Conservation (phyloP, 345 rosid species). For the Arabis hirsuta region DNA sequence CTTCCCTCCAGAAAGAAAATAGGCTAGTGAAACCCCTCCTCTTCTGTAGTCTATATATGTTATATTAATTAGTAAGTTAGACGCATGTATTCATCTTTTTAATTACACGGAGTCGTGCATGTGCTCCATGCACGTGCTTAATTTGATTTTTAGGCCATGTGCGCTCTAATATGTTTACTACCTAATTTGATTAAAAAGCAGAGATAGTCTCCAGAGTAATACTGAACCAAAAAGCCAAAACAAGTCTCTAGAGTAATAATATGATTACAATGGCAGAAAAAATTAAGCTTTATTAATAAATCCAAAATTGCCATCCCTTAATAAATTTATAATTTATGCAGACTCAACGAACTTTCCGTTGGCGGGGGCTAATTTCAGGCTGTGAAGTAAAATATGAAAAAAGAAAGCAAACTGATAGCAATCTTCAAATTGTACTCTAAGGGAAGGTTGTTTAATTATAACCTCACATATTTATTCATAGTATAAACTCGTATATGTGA, state of each 20-base stretch:
- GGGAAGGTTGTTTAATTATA: no score
- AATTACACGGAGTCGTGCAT: conserved; percentile 25
- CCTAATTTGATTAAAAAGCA: conserved; percentile 4
- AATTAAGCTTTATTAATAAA: not conserved
- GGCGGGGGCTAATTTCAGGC: not conserved
- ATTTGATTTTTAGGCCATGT: conserved; percentile 17
- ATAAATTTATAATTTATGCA: conserved; percentile 1
- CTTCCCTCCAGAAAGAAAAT: no score
- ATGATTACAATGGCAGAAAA: conserved; percentile 2
- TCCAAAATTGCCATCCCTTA: conserved; percentile 9
- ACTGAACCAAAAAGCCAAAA: not conserved
- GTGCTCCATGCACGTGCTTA: conserved; percentile 29
- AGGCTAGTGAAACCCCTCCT: no score
- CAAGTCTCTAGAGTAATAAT: not conserved
- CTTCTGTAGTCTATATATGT: no score
- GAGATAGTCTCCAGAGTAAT: not conserved
- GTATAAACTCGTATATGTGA: no score
- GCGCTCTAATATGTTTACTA: not conserved
- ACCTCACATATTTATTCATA: no score
- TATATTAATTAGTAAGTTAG: conserved; percentile 8
- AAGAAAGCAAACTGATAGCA: no score
- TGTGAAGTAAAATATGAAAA: not conserved
- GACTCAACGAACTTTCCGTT: conserved; percentile 30
- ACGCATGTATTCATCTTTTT: conserved; percentile 22
- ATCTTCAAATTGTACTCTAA: no score